Conservation (phyloP, 495 filamentous ascomycete species). For the Penicilliopsis zonata region DNA sequence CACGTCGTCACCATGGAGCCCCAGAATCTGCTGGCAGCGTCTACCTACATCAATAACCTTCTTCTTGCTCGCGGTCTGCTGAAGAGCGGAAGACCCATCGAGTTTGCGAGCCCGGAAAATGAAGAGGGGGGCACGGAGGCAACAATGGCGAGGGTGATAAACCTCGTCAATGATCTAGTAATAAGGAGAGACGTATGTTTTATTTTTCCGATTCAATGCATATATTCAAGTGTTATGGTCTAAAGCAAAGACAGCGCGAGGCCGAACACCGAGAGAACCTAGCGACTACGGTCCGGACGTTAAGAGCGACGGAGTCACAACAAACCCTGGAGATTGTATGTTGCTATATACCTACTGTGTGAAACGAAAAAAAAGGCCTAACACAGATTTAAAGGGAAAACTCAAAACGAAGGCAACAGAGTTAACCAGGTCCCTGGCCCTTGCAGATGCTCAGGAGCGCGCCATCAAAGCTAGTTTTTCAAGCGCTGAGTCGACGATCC, state of each 20-base stretch:
- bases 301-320: slow-evolving; percentile 59
- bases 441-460: slow-evolving; percentile 62
- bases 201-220: no score
- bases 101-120: slow-evolving; percentile 68
- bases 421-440: slow-evolving; percentile 58
- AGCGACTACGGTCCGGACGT: slow-evolving; percentile 61
- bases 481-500: slow-evolving; percentile 55
- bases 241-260: slow-evolving; percentile 53
- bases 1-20: slow-evolving; percentile 48
- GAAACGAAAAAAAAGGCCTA: slow-evolving; percentile 2
- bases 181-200: slow-evolving; percentile 66
- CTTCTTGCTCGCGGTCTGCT: slow-evolving; percentile 80
- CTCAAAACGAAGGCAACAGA: slow-evolving; percentile 62
- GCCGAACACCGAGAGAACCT: slow-evolving; percentile 72
- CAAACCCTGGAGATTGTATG: slow-evolving; percentile 48
- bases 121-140: slow-evolving; percentile 48
- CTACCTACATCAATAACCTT: slow-evolving; percentile 92
- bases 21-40: slow-evolving; percentile 74
- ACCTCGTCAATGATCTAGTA: slow-evolving; percentile 85
- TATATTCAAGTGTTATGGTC: no score
- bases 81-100: slow-evolving; percentile 69
- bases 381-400: slow-evolving; percentile 27
- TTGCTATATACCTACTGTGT: neutral
- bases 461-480: slow-evolving; percentile 55
- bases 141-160: slow-evolving; percentile 80